Conservation (phyloP, 2,329 filamentous ascomycete genomes). For the Alternaria gansuensis region DNA sequence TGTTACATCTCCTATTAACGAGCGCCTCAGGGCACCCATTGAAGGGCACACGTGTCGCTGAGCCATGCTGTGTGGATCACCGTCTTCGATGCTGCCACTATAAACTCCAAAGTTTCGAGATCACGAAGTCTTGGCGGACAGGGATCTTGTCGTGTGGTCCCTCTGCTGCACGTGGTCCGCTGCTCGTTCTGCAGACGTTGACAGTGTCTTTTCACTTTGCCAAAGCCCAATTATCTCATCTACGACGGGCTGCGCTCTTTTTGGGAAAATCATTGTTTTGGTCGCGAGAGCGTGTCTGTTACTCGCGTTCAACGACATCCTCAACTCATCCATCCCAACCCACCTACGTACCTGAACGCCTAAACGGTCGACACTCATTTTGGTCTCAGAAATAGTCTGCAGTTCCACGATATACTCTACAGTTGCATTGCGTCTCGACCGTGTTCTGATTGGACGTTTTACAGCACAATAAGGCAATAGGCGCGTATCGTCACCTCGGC, state of each 20-base stretch:
- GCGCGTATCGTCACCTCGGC: neutral
- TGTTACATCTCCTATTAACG: slow-evolving; percentile 32
- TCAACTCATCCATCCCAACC: slow-evolving; percentile 3
- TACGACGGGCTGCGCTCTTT: neutral
- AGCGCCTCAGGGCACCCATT: slow-evolving; percentile 42
- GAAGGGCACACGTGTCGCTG: slow-evolving; percentile 49
- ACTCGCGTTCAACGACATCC: neutral
- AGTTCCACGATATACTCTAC: neutral
- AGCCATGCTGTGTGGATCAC: slow-evolving; percentile 45
- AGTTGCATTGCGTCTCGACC: neutral
- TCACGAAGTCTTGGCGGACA: slow-evolving; percentile 42
- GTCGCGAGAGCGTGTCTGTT: neutral
- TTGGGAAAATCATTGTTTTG: neutral
- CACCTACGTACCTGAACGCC: neutral
- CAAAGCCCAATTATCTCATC: slow-evolving; percentile 8
- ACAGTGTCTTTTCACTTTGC: neutral
- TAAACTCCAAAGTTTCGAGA: slow-evolving; percentile 41
- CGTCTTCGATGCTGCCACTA: slow-evolving; percentile 19
- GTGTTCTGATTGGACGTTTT: neutral
- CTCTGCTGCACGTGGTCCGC: slow-evolving; percentile 26
- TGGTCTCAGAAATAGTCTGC: neutral
- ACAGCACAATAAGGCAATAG: neutral
- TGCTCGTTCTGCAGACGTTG: slow-evolving; percentile 5
- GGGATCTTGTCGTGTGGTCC: slow-evolving; percentile 24
- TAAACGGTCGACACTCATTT: neutral